These are phyloP conservation scores for Bjerkandera adusta DNA, from an alignment of 1,284 basidiomycete genomes.

Conservation along the genomic window DNA sequence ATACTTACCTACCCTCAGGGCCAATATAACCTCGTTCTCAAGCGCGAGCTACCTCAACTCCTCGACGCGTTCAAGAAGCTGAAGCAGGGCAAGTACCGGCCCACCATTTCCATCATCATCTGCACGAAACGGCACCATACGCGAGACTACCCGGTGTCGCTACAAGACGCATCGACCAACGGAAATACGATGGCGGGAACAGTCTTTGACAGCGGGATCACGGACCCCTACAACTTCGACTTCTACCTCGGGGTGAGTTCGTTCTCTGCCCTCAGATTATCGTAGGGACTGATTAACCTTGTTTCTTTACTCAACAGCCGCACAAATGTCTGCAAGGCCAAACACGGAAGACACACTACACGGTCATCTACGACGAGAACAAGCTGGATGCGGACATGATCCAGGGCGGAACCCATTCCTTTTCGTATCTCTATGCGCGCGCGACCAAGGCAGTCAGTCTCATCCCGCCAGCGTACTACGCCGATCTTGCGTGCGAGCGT, in stretches of 20 bases:
- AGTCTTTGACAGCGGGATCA: conserved; percentile 72
- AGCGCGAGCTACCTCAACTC: conserved; percentile 57
- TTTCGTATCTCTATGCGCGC: conserved; percentile 68
- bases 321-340: conserved; percentile 68
- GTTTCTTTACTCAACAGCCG: conserved; percentile 30
- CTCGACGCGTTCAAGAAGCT: conserved; percentile 55
- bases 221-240: conserved; percentile 69
- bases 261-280: background rate
- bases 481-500: conserved; percentile 74
- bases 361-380: conserved; percentile 72
- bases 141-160: conserved; percentile 56
- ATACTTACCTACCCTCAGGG: conserved; percentile 39
- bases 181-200: conserved; percentile 77
- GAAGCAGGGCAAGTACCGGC: conserved; percentile 43
- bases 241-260: conserved; percentile 64
- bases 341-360: conserved; percentile 71
- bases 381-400: conserved; percentile 60
- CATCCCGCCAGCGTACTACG: conserved; percentile 74
- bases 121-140: conserved; percentile 82
- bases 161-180: conserved; percentile 48
- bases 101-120: conserved; percentile 67
- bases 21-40: conserved; percentile 60
- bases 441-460: conserved; percentile 78
- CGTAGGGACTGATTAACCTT: background rate
- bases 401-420: conserved; percentile 63